phyloP scores from a whole-genome alignment of 768 basidiomycete species.

The Leucocoprinus birnbaumii region DNA sequence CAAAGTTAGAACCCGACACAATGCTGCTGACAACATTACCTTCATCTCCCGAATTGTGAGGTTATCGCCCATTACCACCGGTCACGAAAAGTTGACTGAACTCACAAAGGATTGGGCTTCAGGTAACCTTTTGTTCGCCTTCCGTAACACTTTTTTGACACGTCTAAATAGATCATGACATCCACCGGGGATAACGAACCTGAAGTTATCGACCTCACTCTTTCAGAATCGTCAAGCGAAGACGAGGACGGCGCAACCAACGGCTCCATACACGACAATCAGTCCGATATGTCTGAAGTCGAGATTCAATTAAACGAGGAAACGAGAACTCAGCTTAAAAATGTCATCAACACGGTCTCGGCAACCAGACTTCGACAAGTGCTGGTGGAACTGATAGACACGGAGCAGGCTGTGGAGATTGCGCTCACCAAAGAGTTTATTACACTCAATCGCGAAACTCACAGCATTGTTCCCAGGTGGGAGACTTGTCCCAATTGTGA shows the following conservation, averaged over 20 bases:
- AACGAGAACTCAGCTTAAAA: conserved; percentile 39
- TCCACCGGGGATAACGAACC: conserved; percentile 19
- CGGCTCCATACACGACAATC: conserved; percentile 15
- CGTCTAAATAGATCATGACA: conserved; percentile 20
- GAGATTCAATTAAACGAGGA: conserved; percentile 35
- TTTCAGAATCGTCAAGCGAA: conserved; percentile 30
- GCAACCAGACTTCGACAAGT: conserved; percentile 42
- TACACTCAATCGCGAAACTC: conserved; percentile 31
- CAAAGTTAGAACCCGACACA: conserved; percentile 9
- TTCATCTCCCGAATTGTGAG: not conserved
- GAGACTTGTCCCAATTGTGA: conserved; percentile 45
- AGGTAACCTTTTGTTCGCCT: not conserved
- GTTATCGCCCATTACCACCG: conserved; percentile 5
- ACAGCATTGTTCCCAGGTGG: conserved; percentile 39
- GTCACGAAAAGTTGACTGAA: not conserved
- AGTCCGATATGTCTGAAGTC: conserved; percentile 24
- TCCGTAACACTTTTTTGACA: not conserved
- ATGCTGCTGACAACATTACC: conserved; percentile 10
- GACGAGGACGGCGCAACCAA: conserved; percentile 20
- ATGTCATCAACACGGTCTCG: conserved; percentile 38
- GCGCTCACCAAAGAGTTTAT: conserved; percentile 42
- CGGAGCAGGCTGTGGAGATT: conserved; percentile 38
- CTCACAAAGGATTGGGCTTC: not conserved
- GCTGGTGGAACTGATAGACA: conserved; percentile 33
- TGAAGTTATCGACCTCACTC: conserved; percentile 45